Percentiles rank a stretch among this genome's conserved stretches.
Conservation (phyloP, 1,284 basidiomycete species). For the Tetrapyrgos nigripes region DNA sequence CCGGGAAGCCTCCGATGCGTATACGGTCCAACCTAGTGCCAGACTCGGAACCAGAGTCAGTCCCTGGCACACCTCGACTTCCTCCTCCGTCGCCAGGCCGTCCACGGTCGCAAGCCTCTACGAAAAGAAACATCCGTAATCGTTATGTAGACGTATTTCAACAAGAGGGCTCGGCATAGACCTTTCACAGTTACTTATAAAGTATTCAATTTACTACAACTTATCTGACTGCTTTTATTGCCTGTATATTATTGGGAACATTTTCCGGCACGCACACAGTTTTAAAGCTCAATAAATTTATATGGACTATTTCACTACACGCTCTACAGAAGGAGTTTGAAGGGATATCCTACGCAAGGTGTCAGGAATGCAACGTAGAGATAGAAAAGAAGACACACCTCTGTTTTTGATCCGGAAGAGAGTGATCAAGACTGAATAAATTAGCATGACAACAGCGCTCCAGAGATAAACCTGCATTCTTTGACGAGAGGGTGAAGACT, state of each 20-base stretch:
- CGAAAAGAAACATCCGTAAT: slow-evolving; percentile 80
- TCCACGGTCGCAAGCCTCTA: slow-evolving; percentile 63
- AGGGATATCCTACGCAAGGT: slow-evolving; percentile 70
- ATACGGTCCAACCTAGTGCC: slow-evolving; percentile 73
- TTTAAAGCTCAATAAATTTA: slow-evolving; percentile 1
- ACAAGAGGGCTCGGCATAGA: slow-evolving; percentile 47
- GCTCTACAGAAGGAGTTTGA: slow-evolving; percentile 70
- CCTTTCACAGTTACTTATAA: neutral
- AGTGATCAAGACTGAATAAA: slow-evolving; percentile 89
- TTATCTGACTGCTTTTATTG: slow-evolving; percentile 8
- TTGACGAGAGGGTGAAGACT: slow-evolving; percentile 80
- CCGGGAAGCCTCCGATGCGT: slow-evolving; percentile 57
- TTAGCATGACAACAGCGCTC: slow-evolving; percentile 81
- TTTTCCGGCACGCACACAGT: neutral
- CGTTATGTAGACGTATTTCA: slow-evolving; percentile 90
- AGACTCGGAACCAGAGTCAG: slow-evolving; percentile 42
- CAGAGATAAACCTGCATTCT: slow-evolving; percentile 90
- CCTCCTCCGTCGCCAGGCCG: slow-evolving; percentile 50
- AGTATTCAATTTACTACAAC: neutral
- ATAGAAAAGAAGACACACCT: slow-evolving; percentile 50
- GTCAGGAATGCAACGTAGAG: slow-evolving; percentile 4
- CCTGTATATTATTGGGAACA: slow-evolving; percentile 1
- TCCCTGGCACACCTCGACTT: slow-evolving; percentile 47
- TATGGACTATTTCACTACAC: neutral
- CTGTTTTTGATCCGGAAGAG: slow-evolving; percentile 94